Conservation (phyloP, 2,329 filamentous ascomycete species). For the Microsporum audouinii region DNA sequence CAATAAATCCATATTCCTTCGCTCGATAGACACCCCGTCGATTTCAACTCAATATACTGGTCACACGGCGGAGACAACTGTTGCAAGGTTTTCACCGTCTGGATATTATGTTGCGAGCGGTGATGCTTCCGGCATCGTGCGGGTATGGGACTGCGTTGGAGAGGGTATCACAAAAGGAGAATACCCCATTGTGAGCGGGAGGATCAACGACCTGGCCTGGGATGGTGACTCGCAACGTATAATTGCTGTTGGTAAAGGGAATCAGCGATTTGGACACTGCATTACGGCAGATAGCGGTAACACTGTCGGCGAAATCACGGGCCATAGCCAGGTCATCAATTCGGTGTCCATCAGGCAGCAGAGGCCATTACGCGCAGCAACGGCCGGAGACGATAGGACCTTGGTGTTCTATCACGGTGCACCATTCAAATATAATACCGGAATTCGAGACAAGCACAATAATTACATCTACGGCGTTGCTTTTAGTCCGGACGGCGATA, state of each 20-base stretch:
- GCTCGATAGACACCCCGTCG: constrained; percentile 82
- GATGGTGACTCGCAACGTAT: constrained; percentile 93
- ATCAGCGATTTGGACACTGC: constrained; percentile 85
- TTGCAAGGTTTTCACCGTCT: constrained; percentile 86
- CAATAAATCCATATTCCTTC: constrained; percentile 91
- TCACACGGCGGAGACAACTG: constrained; percentile 78
- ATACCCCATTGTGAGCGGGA: constrained; percentile 85
- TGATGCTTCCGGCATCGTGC: constrained; percentile 70
- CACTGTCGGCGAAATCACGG: constrained; percentile 84
- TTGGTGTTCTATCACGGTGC: constrained; percentile 88
- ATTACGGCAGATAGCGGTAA: constrained; percentile 95
- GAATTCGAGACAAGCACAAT: constrained; percentile 64
- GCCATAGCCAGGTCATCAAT: constrained; percentile 85
- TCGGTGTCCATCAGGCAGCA: constrained; percentile 80
- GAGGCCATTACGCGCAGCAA: constrained; percentile 80
- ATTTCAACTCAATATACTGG: constrained; percentile 80
- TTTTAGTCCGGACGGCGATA: constrained; percentile 78
- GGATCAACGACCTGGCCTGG: constrained; percentile 95
- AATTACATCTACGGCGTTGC: constrained; percentile 80
- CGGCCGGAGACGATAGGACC: constrained; percentile 78
- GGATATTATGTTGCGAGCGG: constrained; percentile 93
- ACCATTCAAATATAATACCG: constrained; percentile 92
- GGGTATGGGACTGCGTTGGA: constrained; percentile 81
- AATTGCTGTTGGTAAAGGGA: constrained; percentile 90
- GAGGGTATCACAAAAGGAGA: constrained; percentile 86